These are phyloP conservation scores for Aureobasidium melanogenum DNA, from an alignment of 2,329 filamentous ascomycete genomes.

Conservation along the genomic window DNA sequence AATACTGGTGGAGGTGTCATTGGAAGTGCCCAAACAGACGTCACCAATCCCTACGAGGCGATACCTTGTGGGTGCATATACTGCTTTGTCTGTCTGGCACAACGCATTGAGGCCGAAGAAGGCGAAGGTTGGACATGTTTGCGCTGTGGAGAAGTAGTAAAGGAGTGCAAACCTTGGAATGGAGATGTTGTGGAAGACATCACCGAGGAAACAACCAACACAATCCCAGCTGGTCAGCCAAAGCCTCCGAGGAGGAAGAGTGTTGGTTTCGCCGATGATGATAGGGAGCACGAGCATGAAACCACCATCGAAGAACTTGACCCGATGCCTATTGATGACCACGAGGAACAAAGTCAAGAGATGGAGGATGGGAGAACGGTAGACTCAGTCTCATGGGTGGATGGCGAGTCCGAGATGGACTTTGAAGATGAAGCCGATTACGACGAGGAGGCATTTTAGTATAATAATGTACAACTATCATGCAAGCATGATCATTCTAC, in stretches of 20 bases:
- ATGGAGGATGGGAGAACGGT: conserved; percentile 17
- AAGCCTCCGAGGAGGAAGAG: conserved; percentile 21
- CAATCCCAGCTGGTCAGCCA: conserved; percentile 13
- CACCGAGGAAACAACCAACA: conserved; percentile 11
- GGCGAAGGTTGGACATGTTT: conserved; percentile 91
- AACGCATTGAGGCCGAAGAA: conserved; percentile 81
- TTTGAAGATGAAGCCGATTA: conserved; percentile 15
- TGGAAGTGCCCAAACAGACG: conserved; percentile 81
- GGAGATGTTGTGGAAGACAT: conserved; percentile 64
- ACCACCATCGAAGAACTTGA: conserved; percentile 17
- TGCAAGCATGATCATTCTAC: not conserved
- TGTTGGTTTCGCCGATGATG: conserved; percentile 23
- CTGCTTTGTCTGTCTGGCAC: conserved; percentile 92
- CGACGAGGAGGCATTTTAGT: not conserved
- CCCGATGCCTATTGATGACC: conserved; percentile 23
- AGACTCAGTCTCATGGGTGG: conserved; percentile 11
- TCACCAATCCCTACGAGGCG: conserved; percentile 92
- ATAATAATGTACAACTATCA: not conserved
- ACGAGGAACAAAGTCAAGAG: conserved; percentile 18
- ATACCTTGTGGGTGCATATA: conserved; percentile 86
- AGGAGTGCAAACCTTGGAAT: conserved; percentile 81
- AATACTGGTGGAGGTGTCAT: conserved; percentile 60
- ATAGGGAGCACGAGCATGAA: conserved; percentile 15
- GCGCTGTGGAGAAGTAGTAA: conserved; percentile 74
- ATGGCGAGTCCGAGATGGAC: conserved; percentile 17